Evolutionary conservation across 345 rosid species (phyloP).

Genomic region (Carallia pectinifolia): DNA sequence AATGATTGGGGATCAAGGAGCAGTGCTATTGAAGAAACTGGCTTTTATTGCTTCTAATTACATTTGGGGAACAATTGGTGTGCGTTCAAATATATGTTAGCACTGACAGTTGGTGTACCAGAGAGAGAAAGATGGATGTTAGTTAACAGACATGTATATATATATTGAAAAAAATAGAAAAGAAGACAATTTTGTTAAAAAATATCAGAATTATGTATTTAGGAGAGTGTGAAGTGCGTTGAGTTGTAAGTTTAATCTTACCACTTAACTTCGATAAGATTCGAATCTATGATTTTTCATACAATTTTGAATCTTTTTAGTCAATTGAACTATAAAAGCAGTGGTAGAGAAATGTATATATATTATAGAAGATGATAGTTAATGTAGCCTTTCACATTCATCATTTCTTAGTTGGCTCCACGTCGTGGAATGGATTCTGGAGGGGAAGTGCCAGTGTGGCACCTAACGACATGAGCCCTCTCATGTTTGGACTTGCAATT

Average conservation of each 20-base stretch:
- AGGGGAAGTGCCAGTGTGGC: not conserved
- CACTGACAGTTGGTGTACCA: constrained; percentile 12
- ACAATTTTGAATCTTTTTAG: too few relatives aligned
- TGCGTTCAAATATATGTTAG: not conserved
- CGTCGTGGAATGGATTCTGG: constrained; percentile 1
- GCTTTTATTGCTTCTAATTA: constrained; percentile 4
- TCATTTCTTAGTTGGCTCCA: constrained; percentile 1
- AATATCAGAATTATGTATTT: too few relatives aligned
- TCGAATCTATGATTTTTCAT: too few relatives aligned
- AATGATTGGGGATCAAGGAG: constrained; percentile 12
- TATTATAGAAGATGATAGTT: not conserved
- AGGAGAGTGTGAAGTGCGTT: too few relatives aligned
- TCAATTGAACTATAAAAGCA: too few relatives aligned
- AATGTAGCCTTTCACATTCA: not conserved
- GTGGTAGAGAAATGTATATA: not conserved
- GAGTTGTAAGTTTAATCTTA: too few relatives aligned
- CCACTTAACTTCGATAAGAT: too few relatives aligned
- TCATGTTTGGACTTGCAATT: too few relatives aligned
- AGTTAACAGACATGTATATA: not conserved
- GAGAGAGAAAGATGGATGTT: constrained; percentile 3
- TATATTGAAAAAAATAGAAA: too few relatives aligned
- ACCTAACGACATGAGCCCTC: constrained; percentile 5
- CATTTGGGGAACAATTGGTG: not conserved
- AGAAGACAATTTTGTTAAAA: too few relatives aligned
- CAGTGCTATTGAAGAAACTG: constrained; percentile 24